Conservation (phyloP, 768 basidiomycete species). For the Rhizopogon rudus region DNA sequence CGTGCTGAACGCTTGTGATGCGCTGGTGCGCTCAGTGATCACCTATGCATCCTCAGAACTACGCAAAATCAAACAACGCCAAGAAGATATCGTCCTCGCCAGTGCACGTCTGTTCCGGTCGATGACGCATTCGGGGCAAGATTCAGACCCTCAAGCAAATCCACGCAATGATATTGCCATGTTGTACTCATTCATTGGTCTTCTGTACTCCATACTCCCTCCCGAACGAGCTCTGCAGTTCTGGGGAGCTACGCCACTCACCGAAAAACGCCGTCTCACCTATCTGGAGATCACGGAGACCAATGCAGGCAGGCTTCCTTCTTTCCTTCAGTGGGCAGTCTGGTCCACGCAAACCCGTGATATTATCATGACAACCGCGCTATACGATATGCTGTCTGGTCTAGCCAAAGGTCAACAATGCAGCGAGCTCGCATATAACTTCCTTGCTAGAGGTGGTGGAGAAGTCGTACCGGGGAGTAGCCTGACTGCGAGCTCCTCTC, state of each 20-base stretch:
- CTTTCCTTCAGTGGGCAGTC: conserved; percentile 87
- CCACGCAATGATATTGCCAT: conserved; percentile 83
- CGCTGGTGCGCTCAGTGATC: conserved; percentile 65
- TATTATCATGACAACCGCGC: conserved; percentile 64
- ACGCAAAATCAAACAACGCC: conserved; percentile 82
- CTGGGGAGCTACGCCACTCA: conserved; percentile 64
- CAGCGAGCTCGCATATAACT: conserved; percentile 85
- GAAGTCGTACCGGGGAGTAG: conserved; percentile 62
- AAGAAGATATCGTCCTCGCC: conserved; percentile 78
- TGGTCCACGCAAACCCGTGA: conserved; percentile 80
- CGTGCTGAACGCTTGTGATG: conserved; percentile 64
- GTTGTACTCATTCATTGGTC: conserved; percentile 78
- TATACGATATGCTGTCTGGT: conserved; percentile 88
- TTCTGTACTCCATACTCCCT: conserved; percentile 71
- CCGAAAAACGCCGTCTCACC: conserved; percentile 34
- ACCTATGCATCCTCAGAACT: conserved; percentile 77
- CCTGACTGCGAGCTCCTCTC: conserved; percentile 39
- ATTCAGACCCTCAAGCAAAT: conserved; percentile 36
- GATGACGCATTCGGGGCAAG: conserved; percentile 34
- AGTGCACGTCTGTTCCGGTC: conserved; percentile 50
- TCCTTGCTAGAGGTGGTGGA: conserved; percentile 72
- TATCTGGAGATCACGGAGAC: conserved; percentile 60
- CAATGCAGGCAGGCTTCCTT: conserved; percentile 57
- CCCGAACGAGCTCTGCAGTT: conserved; percentile 78
- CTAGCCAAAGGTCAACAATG: conserved; percentile 81